Conservation (phyloP, 192 early-diverging fungal genomes). For the Fimicolochytrium jonesii region DNA sequence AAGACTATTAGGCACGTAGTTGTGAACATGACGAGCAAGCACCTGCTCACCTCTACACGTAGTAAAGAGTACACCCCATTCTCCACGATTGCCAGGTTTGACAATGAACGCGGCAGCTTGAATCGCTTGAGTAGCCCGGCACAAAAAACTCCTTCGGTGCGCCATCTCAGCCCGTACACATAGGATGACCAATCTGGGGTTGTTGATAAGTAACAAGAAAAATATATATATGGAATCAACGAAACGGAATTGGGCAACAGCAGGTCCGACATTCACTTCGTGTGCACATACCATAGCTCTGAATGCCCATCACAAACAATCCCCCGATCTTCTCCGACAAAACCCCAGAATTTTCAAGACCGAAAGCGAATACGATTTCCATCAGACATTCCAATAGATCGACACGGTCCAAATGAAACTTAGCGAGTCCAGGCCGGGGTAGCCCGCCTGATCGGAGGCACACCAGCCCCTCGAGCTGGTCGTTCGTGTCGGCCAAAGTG, state of each 20-base stretch:
- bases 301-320: conserved; percentile 8
- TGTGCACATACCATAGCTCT: not conserved
- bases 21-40: no score
- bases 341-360: not conserved
- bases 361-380: not conserved
- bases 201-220: no score
- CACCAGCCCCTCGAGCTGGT: not conserved
- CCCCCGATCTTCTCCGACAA: not conserved
- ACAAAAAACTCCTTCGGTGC: conserved; percentile 2
- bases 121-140: conserved; percentile 1
- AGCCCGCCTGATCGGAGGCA: conserved; percentile 1
- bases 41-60: not conserved
- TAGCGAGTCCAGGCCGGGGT: not conserved
- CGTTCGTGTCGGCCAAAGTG: conserved; percentile 6
- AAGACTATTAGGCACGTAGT: no score
- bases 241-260: no score
- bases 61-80: conserved; percentile 1
- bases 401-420: not conserved
- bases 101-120: not conserved
- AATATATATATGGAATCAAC: no score
- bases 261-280: not conserved
- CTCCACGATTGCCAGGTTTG: not conserved
- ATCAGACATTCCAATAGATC: conserved; percentile 1
- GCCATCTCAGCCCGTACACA: conserved; percentile 4
- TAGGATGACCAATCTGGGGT: not conserved